phyloP scores from a whole-genome alignment of 805 yeast genomes.

The Torulaspora maleeae region DNA sequence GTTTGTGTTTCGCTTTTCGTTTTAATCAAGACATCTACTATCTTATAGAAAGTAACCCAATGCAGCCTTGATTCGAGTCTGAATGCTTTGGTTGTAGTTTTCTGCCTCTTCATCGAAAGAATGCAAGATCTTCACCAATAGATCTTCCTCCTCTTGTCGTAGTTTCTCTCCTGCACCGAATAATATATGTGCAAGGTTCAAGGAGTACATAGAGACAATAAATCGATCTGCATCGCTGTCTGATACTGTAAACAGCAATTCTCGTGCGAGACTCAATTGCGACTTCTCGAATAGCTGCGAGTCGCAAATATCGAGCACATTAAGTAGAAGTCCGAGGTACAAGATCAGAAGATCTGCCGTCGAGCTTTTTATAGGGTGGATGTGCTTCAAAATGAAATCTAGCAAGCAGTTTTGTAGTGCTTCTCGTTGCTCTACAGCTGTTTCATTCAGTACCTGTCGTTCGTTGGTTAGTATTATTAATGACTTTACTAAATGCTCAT shows the following conservation, averaged over 20 bases:
- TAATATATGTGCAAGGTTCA: slow-evolving; percentile 18
- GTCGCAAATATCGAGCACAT: slow-evolving; percentile 7
- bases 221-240: slow-evolving; percentile 6
- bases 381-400: slow-evolving; percentile 4
- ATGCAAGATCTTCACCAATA: slow-evolving; percentile 3
- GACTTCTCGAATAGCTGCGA: background rate
- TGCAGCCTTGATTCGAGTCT: slow-evolving; percentile 11
- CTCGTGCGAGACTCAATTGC: slow-evolving; percentile 3
- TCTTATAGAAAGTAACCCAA: slow-evolving; percentile 11
- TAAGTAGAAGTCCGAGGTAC: slow-evolving; percentile 21
- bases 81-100: slow-evolving; percentile 15
- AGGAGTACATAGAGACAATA: slow-evolving; percentile 11
- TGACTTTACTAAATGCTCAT: slow-evolving; percentile 18
- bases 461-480: slow-evolving; percentile 27
- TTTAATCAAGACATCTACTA: background rate
- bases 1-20: background rate
- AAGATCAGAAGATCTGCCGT: slow-evolving; percentile 13
- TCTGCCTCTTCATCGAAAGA: slow-evolving; percentile 9
- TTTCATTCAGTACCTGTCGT: background rate
- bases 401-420: slow-evolving; percentile 2
- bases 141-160: slow-evolving; percentile 1
- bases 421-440: background rate
- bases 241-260: background rate
- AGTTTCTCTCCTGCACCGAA: background rate
- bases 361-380: slow-evolving; percentile 1